phyloP scores from a whole-genome alignment of 345 rosid genomes.

The Euphorbia peplus region DNA sequence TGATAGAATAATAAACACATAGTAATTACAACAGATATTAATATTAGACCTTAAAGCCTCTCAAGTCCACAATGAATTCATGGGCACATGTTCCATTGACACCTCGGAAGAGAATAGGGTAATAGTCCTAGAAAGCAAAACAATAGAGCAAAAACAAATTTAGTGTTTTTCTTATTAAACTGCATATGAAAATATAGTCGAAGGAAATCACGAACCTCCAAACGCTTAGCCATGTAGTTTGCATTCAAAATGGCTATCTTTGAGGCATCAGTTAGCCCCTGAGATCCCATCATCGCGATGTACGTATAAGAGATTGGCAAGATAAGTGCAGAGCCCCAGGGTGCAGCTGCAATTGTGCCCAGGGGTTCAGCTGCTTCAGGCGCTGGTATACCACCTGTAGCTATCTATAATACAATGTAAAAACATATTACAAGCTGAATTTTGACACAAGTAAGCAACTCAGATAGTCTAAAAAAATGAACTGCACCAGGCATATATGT shows the following conservation, averaged over 20 bases:
- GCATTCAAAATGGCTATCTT: constrained; percentile 93
- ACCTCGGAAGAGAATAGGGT: constrained; percentile 91
- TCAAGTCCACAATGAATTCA: constrained; percentile 89
- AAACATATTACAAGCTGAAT: constrained; percentile 15
- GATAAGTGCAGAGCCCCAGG: constrained; percentile 98
- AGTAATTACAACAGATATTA: not conserved
- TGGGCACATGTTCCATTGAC: constrained; percentile 93
- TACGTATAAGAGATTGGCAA: constrained; percentile 91
- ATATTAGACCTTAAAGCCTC: constrained; percentile 72
- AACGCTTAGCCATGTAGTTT: constrained; percentile 98
- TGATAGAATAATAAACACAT: constrained; percentile 9
- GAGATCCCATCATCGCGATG: constrained; percentile 98
- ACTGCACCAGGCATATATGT: not conserved
- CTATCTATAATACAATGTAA: constrained; percentile 35
- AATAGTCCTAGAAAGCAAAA: constrained; percentile 53
- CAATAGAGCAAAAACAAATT: not conserved
- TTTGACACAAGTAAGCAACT: too few relatives aligned
- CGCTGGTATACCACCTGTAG: constrained; percentile 87
- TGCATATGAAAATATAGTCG: not conserved
- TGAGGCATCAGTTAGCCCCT: constrained; percentile 94
- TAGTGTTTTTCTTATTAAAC: not conserved
- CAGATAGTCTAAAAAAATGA: too few relatives aligned
- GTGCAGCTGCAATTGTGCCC: constrained; percentile 96
- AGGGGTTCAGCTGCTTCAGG: constrained; percentile 64
- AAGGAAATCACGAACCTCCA: constrained; percentile 58